phyloP scores from a whole-genome alignment of 2,329 filamentous ascomycete species.

The Drechslerella coelobrocha region DNA sequence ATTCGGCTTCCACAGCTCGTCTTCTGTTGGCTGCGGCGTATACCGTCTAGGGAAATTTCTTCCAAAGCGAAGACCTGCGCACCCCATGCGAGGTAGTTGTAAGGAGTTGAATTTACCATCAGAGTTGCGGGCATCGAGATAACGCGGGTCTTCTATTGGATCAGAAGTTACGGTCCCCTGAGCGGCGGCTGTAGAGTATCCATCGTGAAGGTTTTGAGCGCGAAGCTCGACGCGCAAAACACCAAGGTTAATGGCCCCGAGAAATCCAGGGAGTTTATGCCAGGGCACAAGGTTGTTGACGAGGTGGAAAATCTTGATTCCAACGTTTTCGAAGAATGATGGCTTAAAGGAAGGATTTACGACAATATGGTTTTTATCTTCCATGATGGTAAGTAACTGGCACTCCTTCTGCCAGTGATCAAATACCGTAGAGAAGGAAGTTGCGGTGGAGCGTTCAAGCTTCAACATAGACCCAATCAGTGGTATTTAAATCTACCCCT shows the following conservation, averaged over 20 bases:
- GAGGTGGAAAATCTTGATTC: constrained; percentile 57
- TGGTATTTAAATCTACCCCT: no score
- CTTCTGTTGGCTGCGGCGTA: constrained; percentile 58
- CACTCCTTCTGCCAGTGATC: no score
- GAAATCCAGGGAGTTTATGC: constrained; percentile 59
- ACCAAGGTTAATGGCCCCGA: constrained; percentile 60
- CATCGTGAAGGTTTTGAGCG: constrained; percentile 60
- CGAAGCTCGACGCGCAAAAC: constrained; percentile 60
- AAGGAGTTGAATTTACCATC: constrained; percentile 61
- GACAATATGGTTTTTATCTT: constrained; percentile 18
- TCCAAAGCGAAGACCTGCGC: constrained; percentile 61
- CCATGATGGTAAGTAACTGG: background rate
- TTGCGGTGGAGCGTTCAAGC: background rate
- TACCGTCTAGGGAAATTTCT: constrained; percentile 60
- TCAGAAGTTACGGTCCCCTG: constrained; percentile 57
- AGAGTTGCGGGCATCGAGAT: constrained; percentile 58
- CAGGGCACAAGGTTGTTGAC: constrained; percentile 59
- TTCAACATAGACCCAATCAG: no score
- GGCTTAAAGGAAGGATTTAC: constrained; percentile 54
- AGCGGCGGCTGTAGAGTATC: constrained; percentile 57
- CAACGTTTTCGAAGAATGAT: constrained; percentile 54
- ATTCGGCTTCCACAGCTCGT: constrained; percentile 60
- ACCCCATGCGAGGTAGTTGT: constrained; percentile 60
- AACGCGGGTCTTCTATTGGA: constrained; percentile 57
- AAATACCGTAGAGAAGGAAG: no score